A percentile compares a stretch with the other conserved stretches of the same genome.
phyloP scores from a whole-genome alignment of 148 eudicot species.

The Silene latifolia region DNA sequence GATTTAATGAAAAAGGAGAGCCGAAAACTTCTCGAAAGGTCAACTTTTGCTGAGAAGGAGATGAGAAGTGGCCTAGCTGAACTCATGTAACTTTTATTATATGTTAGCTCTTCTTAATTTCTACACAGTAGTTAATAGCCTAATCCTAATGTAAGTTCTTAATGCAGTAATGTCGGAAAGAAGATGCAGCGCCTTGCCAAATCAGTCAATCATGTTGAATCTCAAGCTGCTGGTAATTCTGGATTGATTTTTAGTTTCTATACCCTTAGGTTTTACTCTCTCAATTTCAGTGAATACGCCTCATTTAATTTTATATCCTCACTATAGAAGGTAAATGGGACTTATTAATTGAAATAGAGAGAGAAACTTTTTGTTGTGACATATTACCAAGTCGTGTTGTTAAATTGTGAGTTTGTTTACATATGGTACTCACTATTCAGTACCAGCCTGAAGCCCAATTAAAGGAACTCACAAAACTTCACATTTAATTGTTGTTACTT shows the following conservation, averaged over 20 bases:
- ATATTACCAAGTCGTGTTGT: neutral
- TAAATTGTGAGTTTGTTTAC: neutral
- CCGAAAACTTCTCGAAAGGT: slow-evolving; percentile 76
- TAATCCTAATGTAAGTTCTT: slow-evolving; percentile 10
- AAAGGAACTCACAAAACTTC: neutral
- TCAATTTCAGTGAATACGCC: neutral
- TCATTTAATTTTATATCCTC: neutral
- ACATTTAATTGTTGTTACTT: neutral
- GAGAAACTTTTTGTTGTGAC: neutral
- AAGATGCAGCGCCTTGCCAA: slow-evolving; percentile 52
- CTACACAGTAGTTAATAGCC: neutral
- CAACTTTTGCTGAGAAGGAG: slow-evolving; percentile 81
- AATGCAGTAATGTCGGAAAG: slow-evolving; percentile 57
- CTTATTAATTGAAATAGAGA: neutral
- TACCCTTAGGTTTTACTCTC: neutral
- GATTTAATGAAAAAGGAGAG: slow-evolving; percentile 87
- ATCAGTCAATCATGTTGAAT: slow-evolving; percentile 59
- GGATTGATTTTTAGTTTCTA: neutral
- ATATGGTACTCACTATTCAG: neutral
- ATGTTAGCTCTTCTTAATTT: neutral
- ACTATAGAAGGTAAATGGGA: neutral
- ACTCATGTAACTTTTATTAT: slow-evolving; percentile 40
- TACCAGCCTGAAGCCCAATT: neutral
- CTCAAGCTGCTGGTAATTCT: slow-evolving; percentile 57
- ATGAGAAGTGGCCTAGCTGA: slow-evolving; percentile 64